Evolutionary conservation across 192 early-diverging fungal species (phyloP), one percentile per base, ranked within the genome.

Genomic region (Pilaira anomala): DNA sequence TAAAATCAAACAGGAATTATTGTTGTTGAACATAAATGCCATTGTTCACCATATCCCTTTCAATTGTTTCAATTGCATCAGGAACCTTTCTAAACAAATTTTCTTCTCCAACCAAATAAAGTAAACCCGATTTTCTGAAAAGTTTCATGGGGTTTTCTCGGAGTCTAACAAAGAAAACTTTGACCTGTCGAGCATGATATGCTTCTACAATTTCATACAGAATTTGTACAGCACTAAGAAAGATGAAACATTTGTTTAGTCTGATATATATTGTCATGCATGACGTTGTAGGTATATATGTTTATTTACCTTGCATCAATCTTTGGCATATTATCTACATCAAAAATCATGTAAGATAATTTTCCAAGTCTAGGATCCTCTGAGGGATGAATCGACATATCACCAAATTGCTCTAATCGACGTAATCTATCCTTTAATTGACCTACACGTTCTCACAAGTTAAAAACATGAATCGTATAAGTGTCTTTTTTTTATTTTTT

Each of bases 391-490:
- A 94, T 90, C 12, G 86, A 84, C 80, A 97, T 87, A 66, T 95
- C 93, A 33, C 97, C 96, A 77, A 93, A 93, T 66, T 91, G 79
- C 65, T 99, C 97, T 28, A 97, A 76, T 25, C 97, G 89, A 49
- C 93, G 90, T 30, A 99, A 76, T 14, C 96, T 80, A 56, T 98
- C 97, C 74, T 94, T 93, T 46, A 99, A 79, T 77, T 98, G 95
- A 3, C 96, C 96, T 74, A 51, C 19, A 57, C 21, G 24, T 26
- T 18, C 22, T 48, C 13, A 25, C 50, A 60, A 19, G 18, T n/a
- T 44, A 54, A 46, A 22, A n/a, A 44, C 18, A 41, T 41, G 41
- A 53, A 4, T 2, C 14, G 28, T 21, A 25, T 55, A 29, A n/a
- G 13, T 1, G 7, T 9, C 29, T 16, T 24, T 40, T 57, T 40